Base-by-base conservation (phyloP, 305 asterid genomes). In the Solanum hybrid region DNA sequence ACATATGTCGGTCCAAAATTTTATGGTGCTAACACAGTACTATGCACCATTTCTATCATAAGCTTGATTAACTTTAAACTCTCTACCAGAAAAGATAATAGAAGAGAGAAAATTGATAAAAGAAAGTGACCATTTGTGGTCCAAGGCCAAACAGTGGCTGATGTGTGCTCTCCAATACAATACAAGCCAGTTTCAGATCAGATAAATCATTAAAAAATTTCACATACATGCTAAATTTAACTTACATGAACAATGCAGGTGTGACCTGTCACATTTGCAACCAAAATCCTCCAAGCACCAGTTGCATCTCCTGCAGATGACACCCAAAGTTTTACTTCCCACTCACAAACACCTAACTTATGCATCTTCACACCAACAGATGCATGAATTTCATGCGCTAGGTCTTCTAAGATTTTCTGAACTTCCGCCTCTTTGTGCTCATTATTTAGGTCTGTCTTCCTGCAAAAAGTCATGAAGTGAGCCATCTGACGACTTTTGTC, bases 281-380 rank as follows among this genome's bases (percentile, higher is more conserved):
- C 96, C 91, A 94, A 97, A 86, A 97, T 95, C 93, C 98, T 97
- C 99, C 99, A 98, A 75, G 98, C 98, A 91, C 99, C 99, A 88
- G 96, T 95, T 89, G 99, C 98, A 79, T 94, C 96, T 91, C 99
- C 98, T 68, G 93, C 93, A 37, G 99, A 96, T 87, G 99, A 94
- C 93, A 98, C 92, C 95, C 99, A 94, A 90, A 98, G 98, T 94
- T 96, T 97, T 89, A 95, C 96, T 91, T 98, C 99, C 97, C 99
- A 98, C 95, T 97, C 97, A 90, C 94, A 95, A 65, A 95, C 99
- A 61, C 98, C 98, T 91, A 98, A 94, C 37, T 97, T 98, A 57
- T 98, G 98, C 99, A 98, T 95, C 94, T 93, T 95, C 86, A 97
- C 98, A 89, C 98, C 98, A 92, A 96, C 94, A 29, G 95, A 94